Conservation (phyloP, 352 stramenopile species). For the Pythium monospermum region DNA sequence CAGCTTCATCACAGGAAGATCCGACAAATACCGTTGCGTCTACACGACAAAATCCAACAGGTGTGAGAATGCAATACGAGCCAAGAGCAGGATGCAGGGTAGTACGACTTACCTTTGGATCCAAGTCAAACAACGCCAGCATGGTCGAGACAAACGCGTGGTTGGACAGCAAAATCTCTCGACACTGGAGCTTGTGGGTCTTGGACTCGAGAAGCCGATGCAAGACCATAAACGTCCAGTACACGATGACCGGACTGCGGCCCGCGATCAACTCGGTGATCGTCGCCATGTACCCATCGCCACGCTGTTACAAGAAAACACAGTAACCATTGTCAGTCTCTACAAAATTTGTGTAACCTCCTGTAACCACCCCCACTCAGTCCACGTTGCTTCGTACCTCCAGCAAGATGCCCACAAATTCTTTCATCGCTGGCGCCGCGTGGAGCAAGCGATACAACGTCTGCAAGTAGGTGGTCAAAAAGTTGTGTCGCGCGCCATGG, state of each 20-base stretch:
- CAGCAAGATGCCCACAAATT: constrained; percentile 68
- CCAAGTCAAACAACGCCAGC: constrained; percentile 66
- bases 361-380: constrained; percentile 72
- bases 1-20: constrained; percentile 75
- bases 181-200: constrained; percentile 43
- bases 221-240: constrained; percentile 76
- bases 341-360: too few species aligned
- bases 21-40: constrained; percentile 54
- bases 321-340: too few species aligned
- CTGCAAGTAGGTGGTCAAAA: constrained; percentile 70
- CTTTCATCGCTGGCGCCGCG: constrained; percentile 58
- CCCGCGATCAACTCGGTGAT: constrained; percentile 61
- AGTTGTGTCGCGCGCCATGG: constrained; percentile 56
- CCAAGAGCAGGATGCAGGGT: too few species aligned
- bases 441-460: constrained; percentile 65
- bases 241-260: constrained; percentile 46
- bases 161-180: constrained; percentile 61
- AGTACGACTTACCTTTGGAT: constrained; percentile 52
- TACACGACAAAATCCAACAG: too few species aligned
- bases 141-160: constrained; percentile 53
- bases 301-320: constrained; percentile 32
- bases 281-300: constrained; percentile 63
- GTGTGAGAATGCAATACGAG: too few species aligned
- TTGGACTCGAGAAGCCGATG: constrained; percentile 62
- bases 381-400: constrained; percentile 62